Evolutionary conservation across 1,284 basidiomycete species (phyloP).

Genomic region (Ceratobasidium papillatum): DNA sequence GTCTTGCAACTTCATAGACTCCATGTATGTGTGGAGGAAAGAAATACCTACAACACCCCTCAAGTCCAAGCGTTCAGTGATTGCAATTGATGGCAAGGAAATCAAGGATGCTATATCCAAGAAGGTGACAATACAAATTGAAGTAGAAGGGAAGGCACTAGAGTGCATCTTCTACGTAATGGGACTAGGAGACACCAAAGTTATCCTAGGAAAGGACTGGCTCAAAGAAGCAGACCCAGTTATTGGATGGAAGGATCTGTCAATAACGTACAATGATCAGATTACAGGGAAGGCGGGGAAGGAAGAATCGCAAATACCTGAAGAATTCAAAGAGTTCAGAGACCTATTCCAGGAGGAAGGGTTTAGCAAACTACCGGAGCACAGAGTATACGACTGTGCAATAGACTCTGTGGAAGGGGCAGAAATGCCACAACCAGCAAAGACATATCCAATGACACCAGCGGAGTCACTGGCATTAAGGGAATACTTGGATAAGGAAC

Average conservation of each 20-base stretch:
- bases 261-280: background rate
- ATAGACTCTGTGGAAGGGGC: no score
- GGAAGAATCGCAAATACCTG: no score
- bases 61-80: background rate
- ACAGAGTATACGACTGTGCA: constrained; percentile 10
- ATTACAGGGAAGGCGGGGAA: no score
- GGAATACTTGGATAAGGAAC: constrained; percentile 5
- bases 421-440: background rate
- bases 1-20: background rate
- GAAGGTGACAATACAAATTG: no score
- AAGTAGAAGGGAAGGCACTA: no score
- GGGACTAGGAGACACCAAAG: background rate
- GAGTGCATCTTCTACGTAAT: background rate
- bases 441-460: constrained; percentile 11
- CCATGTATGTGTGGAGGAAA: background rate
- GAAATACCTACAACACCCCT: background rate
- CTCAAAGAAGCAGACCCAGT: background rate
- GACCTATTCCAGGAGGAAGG: background rate
- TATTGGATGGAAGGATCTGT: background rate
- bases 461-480: constrained; percentile 6
- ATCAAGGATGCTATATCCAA: no score
- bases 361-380: background rate
- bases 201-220: background rate
- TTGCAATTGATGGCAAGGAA: background rate
- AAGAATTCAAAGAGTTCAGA: no score